Base-by-base conservation (phyloP, 139 green algal species). In the Picochlorum sp. region DNA sequence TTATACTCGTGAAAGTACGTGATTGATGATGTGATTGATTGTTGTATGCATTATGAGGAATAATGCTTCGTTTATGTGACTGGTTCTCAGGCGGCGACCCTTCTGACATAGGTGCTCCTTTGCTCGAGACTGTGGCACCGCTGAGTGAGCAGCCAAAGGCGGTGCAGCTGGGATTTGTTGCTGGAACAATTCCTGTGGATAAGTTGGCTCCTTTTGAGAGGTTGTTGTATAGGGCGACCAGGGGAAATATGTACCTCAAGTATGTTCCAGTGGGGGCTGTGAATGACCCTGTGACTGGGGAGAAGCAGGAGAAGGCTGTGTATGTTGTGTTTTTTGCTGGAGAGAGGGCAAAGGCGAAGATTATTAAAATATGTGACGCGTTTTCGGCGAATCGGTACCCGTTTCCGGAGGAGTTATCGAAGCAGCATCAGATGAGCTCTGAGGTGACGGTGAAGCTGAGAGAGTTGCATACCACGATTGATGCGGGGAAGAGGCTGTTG, bases 251-350 rank as follows among this genome's bases (percentile, higher is more conserved):
- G 86, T 98, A 92, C 73, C 82, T 98, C 41, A 30, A 21, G 18
- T 51, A 44, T 11, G 50, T 45, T 38, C 62, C 69, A 30, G 75
- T 82, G 6, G 71, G 81, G 47, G 56, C 72, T 3, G 69, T 84
- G 80, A 37, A 71, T 65, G 92, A 98, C 73, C 91, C 90, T 4
- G 76, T 76, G 56, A 85, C 80, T 28, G 84, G 85, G 11, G 92
- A 97, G 76, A 71, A 76, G 45, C 59, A 88, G 65, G 85, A 93
- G 66, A 98, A 98, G 84, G 65, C 76, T 21, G 93, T 98, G 50
- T 98, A 95, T 78, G 87, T 97, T 21, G 89, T 97, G 13, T 99
- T 99, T 78, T 98, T 95, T 66, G 83, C 94, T 28, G 94, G 94
- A 49, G 94, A 98, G 68, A 74, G 90, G 1, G 88, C 91, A 1